A percentile compares a stretch with the other conserved stretches of the same genome.
phyloP scores from a whole-genome alignment of 2,329 filamentous ascomycete genomes.

The Colletotrichum gigasporum region DNA sequence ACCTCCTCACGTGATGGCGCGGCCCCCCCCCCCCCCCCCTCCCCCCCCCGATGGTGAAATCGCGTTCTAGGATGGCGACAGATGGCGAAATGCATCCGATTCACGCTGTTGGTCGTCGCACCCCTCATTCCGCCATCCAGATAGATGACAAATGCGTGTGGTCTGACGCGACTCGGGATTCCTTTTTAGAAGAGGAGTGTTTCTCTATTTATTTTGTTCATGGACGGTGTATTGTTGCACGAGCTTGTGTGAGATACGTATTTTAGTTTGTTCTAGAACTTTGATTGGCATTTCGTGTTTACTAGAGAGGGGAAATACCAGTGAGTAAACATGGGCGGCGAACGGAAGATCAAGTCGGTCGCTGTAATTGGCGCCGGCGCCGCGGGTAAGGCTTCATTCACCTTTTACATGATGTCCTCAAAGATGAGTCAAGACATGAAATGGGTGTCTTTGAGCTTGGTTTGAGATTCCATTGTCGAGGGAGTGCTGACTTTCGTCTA shows the following conservation, averaged over 20 bases:
- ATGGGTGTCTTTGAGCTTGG: too few relatives aligned
- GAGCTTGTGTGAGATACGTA: not conserved
- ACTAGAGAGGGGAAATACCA: too few relatives aligned
- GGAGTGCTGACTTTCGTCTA: not conserved
- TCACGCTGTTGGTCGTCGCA: conserved; percentile 16
- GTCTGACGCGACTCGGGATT: not conserved
- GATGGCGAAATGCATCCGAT: conserved; percentile 28
- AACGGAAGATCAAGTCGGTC: conserved; percentile 46
- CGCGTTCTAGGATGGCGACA: conserved; percentile 29
- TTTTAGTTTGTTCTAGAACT: too few relatives aligned
- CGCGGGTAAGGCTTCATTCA: conserved; percentile 41
- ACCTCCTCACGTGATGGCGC: conserved; percentile 23
- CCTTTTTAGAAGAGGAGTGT: not conserved
- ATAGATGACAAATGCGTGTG: conserved; percentile 21
- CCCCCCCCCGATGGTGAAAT: conserved; percentile 30
- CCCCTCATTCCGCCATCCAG: not conserved
- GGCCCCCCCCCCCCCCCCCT: too few relatives aligned
- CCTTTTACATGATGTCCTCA: too few relatives aligned
- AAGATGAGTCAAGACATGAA: not conserved
- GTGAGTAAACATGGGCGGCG: conserved; percentile 23
- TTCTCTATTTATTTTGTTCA: not conserved
- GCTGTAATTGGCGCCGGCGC: conserved; percentile 55
- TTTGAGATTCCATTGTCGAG: not conserved
- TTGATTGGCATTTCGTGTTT: too few relatives aligned
- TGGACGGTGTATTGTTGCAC: not conserved